Conservation (phyloP, 2,329 filamentous ascomycete species). For the Monosporascus sp. region DNA sequence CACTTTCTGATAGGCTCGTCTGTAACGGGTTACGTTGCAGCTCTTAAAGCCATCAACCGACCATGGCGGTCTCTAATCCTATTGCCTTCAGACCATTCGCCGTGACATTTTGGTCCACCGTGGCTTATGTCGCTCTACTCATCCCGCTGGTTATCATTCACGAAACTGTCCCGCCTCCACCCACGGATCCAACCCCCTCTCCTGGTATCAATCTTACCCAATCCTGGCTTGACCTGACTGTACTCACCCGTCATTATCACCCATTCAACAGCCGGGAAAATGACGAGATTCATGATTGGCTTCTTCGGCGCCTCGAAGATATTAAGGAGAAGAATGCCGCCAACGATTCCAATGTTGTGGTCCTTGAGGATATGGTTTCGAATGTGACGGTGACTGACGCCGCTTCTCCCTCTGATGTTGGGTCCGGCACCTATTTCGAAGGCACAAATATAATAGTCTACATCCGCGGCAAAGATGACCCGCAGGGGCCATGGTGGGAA, state of each 20-base stretch:
- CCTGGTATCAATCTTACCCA: conserved; percentile 73
- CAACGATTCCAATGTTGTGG: conserved; percentile 44
- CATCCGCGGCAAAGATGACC: conserved; percentile 74
- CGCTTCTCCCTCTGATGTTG: conserved; percentile 22
- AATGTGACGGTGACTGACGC: conserved; percentile 64
- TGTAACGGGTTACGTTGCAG: background rate
- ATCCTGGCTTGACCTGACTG: conserved; percentile 79
- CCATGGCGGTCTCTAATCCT: conserved; percentile 39
- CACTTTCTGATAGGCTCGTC: conserved; percentile 7
- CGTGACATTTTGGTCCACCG: conserved; percentile 73
- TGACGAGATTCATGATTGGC: conserved; percentile 71
- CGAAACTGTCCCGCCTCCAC: conserved; percentile 66
- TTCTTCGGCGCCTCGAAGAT: conserved; percentile 63
- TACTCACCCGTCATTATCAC: conserved; percentile 70
- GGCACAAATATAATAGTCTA: conserved; percentile 90
- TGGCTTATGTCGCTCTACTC: conserved; percentile 73
- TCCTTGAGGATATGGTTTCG: conserved; percentile 74
- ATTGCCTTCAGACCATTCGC: conserved; percentile 75
- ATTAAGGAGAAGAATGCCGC: conserved; percentile 62
- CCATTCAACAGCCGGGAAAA: conserved; percentile 86
- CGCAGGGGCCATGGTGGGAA: conserved; percentile 69
- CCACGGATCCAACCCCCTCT: conserved; percentile 46
- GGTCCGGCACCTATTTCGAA: conserved; percentile 72
- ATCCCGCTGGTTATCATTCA: conserved; percentile 69
- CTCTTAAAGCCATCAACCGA: conserved; percentile 4